Base-by-base conservation (phyloP, 352 stramenopile species). In the Phytopythium helicoides region DNA sequence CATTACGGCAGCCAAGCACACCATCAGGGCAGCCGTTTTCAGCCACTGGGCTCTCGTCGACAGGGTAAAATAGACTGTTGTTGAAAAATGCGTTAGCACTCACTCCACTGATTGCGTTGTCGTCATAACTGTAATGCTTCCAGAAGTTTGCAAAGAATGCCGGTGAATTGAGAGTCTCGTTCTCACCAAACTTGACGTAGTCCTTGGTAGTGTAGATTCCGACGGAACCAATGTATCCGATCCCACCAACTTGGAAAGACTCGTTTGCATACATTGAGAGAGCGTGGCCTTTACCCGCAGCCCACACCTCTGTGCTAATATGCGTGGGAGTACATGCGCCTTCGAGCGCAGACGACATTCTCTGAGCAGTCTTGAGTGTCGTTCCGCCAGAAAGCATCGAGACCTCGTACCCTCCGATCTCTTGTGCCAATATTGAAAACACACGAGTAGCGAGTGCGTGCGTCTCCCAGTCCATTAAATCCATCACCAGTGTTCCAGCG, bases 361-460 rank as follows among this genome's bases (percentile, higher is more conserved):
- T 65, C 41, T 87, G 55, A 0, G 58, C 65, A 40, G 66, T 71
- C 3, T 52, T 44, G 2, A 3, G 21, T 14, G 40, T 39, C 18
- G 63, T 41, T 1, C 57, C 58, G 12, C 42, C 52, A 38, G 61
- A 18, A 18, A 70, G 66, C 23, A 77, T 65, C 2, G 72, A 75
- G 7, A 82, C 52, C 10, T 76, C 58, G 41, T 82, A 77, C 1
- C 72, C 68, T 62, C 79, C 71, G 56, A 82, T 25, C 57, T 85
- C 73, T 25, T 73, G 60, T 0, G 64, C 62, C 15, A 88, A 44
- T 40, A 88, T 85, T 3, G 77, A 52, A 16, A 81, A 64, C 10
- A 81, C 49, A 18, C 71, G 48, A 3, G 73, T 63, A 8, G 71
- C 66, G 9, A 81, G 31, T 57, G 81, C 73, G n/a, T 72, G 58